phyloP scores from a whole-genome alignment of 495 filamentous ascomycete species.

The Penicillium coffeae region DNA sequence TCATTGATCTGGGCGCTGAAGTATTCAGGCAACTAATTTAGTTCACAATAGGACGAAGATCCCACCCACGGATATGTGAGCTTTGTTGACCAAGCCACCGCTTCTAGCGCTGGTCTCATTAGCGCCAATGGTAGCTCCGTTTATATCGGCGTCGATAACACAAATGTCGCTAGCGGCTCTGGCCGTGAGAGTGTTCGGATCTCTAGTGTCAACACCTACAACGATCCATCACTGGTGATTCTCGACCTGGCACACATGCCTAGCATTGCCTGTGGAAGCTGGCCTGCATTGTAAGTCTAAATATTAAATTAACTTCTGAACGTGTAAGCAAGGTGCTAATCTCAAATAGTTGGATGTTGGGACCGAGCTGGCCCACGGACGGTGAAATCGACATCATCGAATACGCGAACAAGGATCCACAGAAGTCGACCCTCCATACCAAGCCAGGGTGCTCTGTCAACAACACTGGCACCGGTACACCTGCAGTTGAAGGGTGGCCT shows the following conservation, averaged over 20 bases:
- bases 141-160: slow-evolving; percentile 44
- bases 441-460: slow-evolving; percentile 54
- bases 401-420: slow-evolving; percentile 53
- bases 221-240: slow-evolving; percentile 50
- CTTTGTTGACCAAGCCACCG: slow-evolving; percentile 52
- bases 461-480: slow-evolving; percentile 37
- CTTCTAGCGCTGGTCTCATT: slow-evolving; percentile 52
- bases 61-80: slow-evolving; percentile 69
- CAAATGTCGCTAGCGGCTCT: slow-evolving; percentile 37
- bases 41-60: slow-evolving; percentile 37
- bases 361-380: slow-evolving; percentile 60
- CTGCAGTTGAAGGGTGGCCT: slow-evolving; percentile 49
- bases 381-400: slow-evolving; percentile 77
- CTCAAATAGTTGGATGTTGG: slow-evolving; percentile 45
- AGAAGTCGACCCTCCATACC: slow-evolving; percentile 68
- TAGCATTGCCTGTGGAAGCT: slow-evolving; percentile 50
- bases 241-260: slow-evolving; percentile 59
- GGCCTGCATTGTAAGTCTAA: slow-evolving; percentile 54
- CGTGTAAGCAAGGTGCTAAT: neutral
- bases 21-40: neutral
- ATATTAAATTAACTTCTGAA: neutral
- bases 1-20: neutral
- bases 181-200: slow-evolving; percentile 56
- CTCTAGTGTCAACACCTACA: slow-evolving; percentile 49
- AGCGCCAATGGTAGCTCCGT: slow-evolving; percentile 40